These are phyloP conservation scores for Allantophomopsis lycopodina DNA, from an alignment of 2,329 filamentous ascomycete genomes.

Conservation along the genomic window DNA sequence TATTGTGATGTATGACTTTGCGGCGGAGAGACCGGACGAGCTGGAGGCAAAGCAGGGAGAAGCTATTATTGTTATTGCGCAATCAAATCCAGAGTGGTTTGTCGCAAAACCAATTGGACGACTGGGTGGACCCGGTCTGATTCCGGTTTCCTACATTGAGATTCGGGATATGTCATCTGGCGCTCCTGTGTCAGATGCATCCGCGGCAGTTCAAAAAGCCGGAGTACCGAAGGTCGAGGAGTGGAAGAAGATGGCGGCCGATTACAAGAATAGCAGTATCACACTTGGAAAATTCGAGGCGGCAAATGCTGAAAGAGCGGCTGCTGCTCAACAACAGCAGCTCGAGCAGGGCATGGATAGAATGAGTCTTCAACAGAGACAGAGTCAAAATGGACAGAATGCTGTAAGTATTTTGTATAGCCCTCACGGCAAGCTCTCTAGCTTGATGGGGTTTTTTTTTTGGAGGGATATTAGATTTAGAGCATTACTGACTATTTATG, in stretches of 20 bases:
- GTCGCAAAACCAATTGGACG: constrained; percentile 97
- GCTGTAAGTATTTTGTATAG: constrained; percentile 24
- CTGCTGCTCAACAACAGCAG: constrained; percentile 27
- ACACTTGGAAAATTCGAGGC: constrained; percentile 81
- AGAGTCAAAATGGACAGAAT: constrained; percentile 30
- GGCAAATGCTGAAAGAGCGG: constrained; percentile 19
- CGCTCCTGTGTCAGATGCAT: constrained; percentile 65
- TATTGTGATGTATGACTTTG: constrained; percentile 93
- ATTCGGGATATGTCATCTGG: constrained; percentile 89
- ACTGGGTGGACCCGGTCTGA: constrained; percentile 87
- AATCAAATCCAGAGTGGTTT: constrained; percentile 98
- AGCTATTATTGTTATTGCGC: constrained; percentile 95
- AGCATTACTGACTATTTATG: not conserved
- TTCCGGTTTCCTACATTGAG: constrained; percentile 93
- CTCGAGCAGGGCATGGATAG: constrained; percentile 63
- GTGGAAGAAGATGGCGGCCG: constrained; percentile 99
- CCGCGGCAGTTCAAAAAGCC: constrained; percentile 74
- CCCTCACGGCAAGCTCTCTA: no score
- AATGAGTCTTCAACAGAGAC: constrained; percentile 56
- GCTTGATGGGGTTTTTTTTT: no score
- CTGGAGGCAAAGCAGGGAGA: constrained; percentile 90
- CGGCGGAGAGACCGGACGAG: constrained; percentile 89
- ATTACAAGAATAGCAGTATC: constrained; percentile 99
- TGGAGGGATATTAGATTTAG: no score
- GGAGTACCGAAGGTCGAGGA: constrained; percentile 93